Conservation (phyloP, 768 basidiomycete species). For the Heimioporus sp. region DNA sequence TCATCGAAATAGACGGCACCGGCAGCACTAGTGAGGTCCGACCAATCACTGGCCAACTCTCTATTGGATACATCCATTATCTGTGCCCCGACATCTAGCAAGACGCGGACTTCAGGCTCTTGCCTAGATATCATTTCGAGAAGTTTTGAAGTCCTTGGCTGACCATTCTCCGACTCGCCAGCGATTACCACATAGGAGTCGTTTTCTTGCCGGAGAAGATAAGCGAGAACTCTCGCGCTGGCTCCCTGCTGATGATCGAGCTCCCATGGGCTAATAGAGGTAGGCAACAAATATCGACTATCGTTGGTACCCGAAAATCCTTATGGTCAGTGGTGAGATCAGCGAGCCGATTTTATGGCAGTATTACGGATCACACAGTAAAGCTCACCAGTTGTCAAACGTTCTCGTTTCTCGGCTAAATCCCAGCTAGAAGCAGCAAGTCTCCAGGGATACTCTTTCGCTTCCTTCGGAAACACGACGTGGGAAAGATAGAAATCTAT, state of each 20-base stretch:
- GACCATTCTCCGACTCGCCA: slow-evolving; percentile 3
- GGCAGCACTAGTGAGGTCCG: slow-evolving; percentile 20
- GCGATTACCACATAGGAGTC: slow-evolving; percentile 28
- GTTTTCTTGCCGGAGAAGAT: slow-evolving; percentile 36
- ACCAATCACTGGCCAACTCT: slow-evolving; percentile 30
- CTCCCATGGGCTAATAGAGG: slow-evolving; percentile 24
- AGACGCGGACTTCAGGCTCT: slow-evolving; percentile 37
- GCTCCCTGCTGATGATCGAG: slow-evolving; percentile 18
- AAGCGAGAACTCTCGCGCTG: slow-evolving; percentile 39
- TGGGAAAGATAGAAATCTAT: slow-evolving; percentile 17
- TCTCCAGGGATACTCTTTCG: not conserved
- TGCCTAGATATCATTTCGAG: slow-evolving; percentile 32
- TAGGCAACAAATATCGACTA: slow-evolving; percentile 28
- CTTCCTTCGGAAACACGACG: slow-evolving; percentile 1
- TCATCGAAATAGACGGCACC: slow-evolving; percentile 44
- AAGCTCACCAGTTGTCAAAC: not conserved
- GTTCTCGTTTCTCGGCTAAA: not conserved
- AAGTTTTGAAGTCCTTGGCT: slow-evolving; percentile 20
- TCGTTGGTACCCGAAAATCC: slow-evolving; percentile 58
- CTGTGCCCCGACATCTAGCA: slow-evolving; percentile 56
- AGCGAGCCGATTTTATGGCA: no score
- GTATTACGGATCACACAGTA: no score
- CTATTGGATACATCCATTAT: slow-evolving; percentile 47
- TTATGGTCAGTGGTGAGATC: not conserved
- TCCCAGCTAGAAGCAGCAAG: not conserved